Evolutionary conservation across 495 filamentous ascomycete genomes (phyloP).

Genomic region (Xylaria acuta): DNA sequence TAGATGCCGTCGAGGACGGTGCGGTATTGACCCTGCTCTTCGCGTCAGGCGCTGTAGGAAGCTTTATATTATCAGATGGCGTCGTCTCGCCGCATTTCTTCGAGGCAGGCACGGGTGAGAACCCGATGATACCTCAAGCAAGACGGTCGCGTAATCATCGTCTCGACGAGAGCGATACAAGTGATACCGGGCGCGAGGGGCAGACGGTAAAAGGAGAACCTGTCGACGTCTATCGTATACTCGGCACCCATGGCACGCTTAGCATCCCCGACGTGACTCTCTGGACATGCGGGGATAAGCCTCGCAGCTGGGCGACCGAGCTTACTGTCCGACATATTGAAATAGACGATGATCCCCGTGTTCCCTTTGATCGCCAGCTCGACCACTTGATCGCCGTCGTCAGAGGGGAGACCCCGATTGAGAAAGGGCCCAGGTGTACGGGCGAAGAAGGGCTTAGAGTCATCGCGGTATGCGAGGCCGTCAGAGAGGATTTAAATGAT

Average conservation of each 20-base stretch:
- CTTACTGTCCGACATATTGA: slow-evolving; percentile 41
- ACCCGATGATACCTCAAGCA: slow-evolving; percentile 56
- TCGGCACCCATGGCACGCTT: slow-evolving; percentile 60
- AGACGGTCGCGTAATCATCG: slow-evolving; percentile 18
- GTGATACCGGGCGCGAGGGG: too few relatives aligned
- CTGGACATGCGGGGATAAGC: slow-evolving; percentile 54
- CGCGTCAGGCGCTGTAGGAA: slow-evolving; percentile 62
- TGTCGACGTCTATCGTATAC: slow-evolving; percentile 62
- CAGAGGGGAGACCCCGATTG: slow-evolving; percentile 36
- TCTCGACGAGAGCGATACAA: not conserved
- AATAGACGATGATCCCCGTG: slow-evolving; percentile 41
- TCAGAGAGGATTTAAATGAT: slow-evolving; percentile 46
- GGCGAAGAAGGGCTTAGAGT: slow-evolving; percentile 53
- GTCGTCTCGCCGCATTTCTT: slow-evolving; percentile 61
- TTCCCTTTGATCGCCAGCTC: slow-evolving; percentile 63
- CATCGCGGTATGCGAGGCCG: slow-evolving; percentile 53
- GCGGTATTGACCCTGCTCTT: slow-evolving; percentile 62
- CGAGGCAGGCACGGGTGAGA: slow-evolving; percentile 64
- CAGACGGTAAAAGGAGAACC: slow-evolving; percentile 26
- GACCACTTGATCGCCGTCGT: slow-evolving; percentile 63
- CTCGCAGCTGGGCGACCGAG: slow-evolving; percentile 42
- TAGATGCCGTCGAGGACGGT: slow-evolving; percentile 62
- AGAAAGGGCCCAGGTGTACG: slow-evolving; percentile 47
- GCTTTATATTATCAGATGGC: slow-evolving; percentile 62
- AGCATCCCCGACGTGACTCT: slow-evolving; percentile 63